phyloP scores from a whole-genome alignment of 331 rosid genomes.

The Saraca asoca region DNA sequence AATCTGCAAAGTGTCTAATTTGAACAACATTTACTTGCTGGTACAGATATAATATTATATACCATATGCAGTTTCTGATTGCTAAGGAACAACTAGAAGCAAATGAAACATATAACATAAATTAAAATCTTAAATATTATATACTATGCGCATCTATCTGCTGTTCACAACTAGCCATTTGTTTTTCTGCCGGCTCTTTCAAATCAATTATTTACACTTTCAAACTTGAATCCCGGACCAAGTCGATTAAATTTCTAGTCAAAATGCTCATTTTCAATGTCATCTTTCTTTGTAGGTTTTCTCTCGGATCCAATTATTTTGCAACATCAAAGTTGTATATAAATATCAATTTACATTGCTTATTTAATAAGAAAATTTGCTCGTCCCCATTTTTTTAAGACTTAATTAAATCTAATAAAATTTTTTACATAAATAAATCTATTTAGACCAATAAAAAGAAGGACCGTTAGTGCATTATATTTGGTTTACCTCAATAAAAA shows the following conservation, averaged over 20 bases:
- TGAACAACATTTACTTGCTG: not conserved
- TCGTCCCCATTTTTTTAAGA: too few species aligned
- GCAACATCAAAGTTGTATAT: not conserved
- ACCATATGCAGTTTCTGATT: slow-evolving; percentile 8
- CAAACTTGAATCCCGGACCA: slow-evolving; percentile 28
- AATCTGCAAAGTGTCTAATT: slow-evolving; percentile 15
- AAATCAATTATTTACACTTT: slow-evolving; percentile 10
- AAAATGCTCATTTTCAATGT: slow-evolving; percentile 30
- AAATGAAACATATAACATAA: slow-evolving; percentile 12
- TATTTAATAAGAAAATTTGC: too few species aligned
- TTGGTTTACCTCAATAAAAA: not conserved
- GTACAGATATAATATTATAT: slow-evolving; percentile 1
- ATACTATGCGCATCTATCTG: slow-evolving; percentile 1
- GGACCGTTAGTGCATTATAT: too few species aligned
- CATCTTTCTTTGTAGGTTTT: slow-evolving; percentile 25
- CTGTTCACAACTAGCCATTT: slow-evolving; percentile 30
- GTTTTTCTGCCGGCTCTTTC: slow-evolving; percentile 48
- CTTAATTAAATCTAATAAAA: too few species aligned
- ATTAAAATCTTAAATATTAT: slow-evolving; percentile 2
- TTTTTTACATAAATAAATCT: too few species aligned
- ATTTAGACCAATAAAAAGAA: too few species aligned
- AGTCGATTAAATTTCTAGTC: slow-evolving; percentile 11
- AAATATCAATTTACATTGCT: too few species aligned
- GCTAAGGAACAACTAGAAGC: slow-evolving; percentile 41
- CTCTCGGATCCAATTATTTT: slow-evolving; percentile 10